Conservation (phyloP, 139 green algal species). For the Helicosporidium sp. region DNA sequence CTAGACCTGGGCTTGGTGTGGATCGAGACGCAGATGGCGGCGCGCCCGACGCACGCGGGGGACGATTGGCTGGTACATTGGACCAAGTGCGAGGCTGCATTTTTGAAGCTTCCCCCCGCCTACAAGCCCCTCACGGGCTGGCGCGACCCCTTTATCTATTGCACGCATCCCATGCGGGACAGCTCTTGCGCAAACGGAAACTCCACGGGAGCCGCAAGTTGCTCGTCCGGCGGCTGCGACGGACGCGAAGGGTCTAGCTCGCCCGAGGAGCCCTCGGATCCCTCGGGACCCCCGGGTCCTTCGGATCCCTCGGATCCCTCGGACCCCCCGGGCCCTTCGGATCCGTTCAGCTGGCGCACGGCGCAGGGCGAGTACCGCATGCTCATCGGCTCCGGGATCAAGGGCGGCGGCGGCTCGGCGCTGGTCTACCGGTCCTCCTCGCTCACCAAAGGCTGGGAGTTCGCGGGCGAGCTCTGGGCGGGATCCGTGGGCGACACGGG, state of each 20-base stretch:
- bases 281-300: too few relatives aligned
- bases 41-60: constrained; percentile 24
- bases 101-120: constrained; percentile 42
- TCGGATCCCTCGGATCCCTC: too few relatives aligned
- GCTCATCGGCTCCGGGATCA: constrained; percentile 55
- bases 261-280: too few relatives aligned
- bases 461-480: constrained; percentile 30
- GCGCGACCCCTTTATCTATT: constrained; percentile 58
- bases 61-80: constrained; percentile 39
- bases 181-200: too few relatives aligned
- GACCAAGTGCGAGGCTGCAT: constrained; percentile 41
- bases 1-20: constrained; percentile 45
- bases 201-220: too few relatives aligned
- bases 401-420: constrained; percentile 40
- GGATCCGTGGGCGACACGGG: constrained; percentile 22
- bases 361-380: constrained; percentile 45
- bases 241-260: too few relatives aligned
- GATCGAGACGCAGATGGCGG: constrained; percentile 56
- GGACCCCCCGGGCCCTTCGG: too few relatives aligned
- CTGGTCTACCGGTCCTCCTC: constrained; percentile 23
- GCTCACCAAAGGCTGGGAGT: constrained; percentile 21
- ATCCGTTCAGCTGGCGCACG: too few relatives aligned
- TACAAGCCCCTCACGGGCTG: constrained; percentile 46
- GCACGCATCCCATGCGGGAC: constrained; percentile 1
- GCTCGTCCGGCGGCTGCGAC: too few relatives aligned